These are phyloP conservation scores for Labyrinthula sp. DNA, from an alignment of 352 stramenopile genomes.

Conservation along the genomic window DNA sequence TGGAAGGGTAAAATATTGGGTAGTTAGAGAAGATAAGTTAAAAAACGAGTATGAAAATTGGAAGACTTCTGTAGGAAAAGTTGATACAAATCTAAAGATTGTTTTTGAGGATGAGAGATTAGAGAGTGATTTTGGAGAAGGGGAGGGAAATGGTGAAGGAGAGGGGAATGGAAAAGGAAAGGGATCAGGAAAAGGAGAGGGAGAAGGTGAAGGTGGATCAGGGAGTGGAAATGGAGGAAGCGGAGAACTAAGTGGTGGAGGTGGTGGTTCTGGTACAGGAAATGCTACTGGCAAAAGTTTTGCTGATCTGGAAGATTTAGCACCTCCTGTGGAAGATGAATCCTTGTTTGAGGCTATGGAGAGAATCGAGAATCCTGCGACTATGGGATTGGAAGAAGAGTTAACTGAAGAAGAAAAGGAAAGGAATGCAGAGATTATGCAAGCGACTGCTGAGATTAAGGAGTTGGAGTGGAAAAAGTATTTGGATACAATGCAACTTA, in stretches of 20 bases:
- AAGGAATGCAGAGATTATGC: constrained; percentile 1
- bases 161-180: constrained; percentile 13
- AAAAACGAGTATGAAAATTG: too few relatives aligned
- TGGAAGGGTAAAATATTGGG: too few relatives aligned
- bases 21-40: too few relatives aligned
- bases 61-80: neutral
- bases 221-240: constrained; percentile 12
- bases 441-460: constrained; percentile 13
- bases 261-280: constrained; percentile 13
- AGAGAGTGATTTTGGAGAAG: constrained; percentile 1
- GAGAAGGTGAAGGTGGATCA: constrained; percentile 2
- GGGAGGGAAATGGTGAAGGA: constrained; percentile 11
- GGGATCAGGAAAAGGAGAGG: constrained; percentile 10
- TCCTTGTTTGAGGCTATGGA: too few relatives aligned
- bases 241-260: constrained; percentile 10
- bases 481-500: constrained; percentile 58
- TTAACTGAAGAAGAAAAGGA: neutral
- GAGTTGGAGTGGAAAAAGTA: constrained; percentile 17
- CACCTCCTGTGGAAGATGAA: constrained; percentile 16
- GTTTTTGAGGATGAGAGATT: constrained; percentile 3
- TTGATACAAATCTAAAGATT: constrained; percentile 1
- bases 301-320: constrained; percentile 6
- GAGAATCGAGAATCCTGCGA: constrained; percentile 18
- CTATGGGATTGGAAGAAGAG: neutral
- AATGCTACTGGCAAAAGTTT: constrained; percentile 9